Base-by-base conservation (phyloP, 2,329 filamentous ascomycete genomes). In the Pseudogymnoascus sp. region DNA sequence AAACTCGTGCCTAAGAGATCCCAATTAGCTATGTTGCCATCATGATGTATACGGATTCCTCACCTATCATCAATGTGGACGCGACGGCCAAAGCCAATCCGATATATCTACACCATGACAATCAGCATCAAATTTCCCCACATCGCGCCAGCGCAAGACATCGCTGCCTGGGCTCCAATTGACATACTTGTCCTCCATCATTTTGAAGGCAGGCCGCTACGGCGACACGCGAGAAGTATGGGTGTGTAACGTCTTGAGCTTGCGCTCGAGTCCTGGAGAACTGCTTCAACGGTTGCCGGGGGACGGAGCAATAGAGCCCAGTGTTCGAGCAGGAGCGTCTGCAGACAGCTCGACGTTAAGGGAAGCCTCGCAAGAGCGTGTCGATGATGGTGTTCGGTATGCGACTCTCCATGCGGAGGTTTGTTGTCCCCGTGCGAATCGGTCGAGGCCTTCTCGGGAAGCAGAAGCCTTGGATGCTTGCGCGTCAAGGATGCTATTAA, bases 1-100 rank as follows among this genome's bases (percentile, higher is more conserved):
- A 99, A 99, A 83, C 92, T 96, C 60, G 91, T 92, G 72, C 92
- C 91, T 94, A 69, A 36, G 31, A 60, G 63, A 35, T 44, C 36
- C 6, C 41, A n/a, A 33, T 60, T 66, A 44, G 65, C 61, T 61
- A n/a, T 60, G 60, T 36, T 59, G 51, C 58, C 42, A 55, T 35
- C 27, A 48, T 66, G 31, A 65, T 63, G 51, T 41, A 38, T 62
- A 44, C 48, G 63, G 42, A 63, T 39, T 41, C 74, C 81, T 70
- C 82, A 89, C 88, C 89, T 77, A 92, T 92, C 67, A 87, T 88
- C 72, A 91, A 78, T 69, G 88, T 90, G 38, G 87, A 90, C 65
- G 82, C 81, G 73, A 92, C 86, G 80, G 89, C 89, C 75, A 92
- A 77, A 64, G 84, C 84, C 77, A 92, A 79, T 72, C 89, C 89